A percentile compares a stretch with the other conserved stretches of the same genome.
phyloP scores from a whole-genome alignment of 2,329 filamentous ascomycete genomes.

The Paramyrothecium roridum region DNA sequence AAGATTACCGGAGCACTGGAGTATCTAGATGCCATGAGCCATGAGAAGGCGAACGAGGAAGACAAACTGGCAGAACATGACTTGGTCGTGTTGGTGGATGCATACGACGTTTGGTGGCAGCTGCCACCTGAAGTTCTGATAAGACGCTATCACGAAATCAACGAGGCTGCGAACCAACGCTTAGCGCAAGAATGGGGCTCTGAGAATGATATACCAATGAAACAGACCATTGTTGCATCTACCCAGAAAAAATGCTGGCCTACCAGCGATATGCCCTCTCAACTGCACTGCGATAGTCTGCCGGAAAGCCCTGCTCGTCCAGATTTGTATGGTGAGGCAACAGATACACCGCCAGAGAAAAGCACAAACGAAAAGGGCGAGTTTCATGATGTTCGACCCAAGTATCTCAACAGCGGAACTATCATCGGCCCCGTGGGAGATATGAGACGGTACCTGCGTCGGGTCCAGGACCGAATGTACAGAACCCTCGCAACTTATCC shows the following conservation, averaged over 20 bases:
- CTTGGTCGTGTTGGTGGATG: constrained; percentile 18
- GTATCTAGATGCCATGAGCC: constrained; percentile 15
- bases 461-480: constrained; percentile 20
- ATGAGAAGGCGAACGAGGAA: neutral
- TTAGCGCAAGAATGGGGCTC: constrained; percentile 6
- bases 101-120: constrained; percentile 25
- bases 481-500: constrained; percentile 7
- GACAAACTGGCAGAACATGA: constrained; percentile 16
- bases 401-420: constrained; percentile 25
- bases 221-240: constrained; percentile 15
- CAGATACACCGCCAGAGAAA: constrained; percentile 4
- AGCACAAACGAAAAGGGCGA: neutral
- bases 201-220: neutral
- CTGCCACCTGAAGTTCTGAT: constrained; percentile 21
- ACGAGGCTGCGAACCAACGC: constrained; percentile 10
- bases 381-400: constrained; percentile 16
- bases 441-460: constrained; percentile 19
- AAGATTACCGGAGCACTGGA: constrained; percentile 21
- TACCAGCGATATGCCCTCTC: neutral
- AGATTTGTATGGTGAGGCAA: constrained; percentile 14
- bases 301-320: constrained; percentile 10
- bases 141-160: constrained; percentile 18
- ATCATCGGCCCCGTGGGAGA: constrained; percentile 24
- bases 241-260: constrained; percentile 18
- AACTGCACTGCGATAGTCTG: constrained; percentile 13